A percentile compares a stretch with the other conserved stretches of the same genome.
Conservation (phyloP, 163 green algal species). For the Chloromonas sp. region DNA sequence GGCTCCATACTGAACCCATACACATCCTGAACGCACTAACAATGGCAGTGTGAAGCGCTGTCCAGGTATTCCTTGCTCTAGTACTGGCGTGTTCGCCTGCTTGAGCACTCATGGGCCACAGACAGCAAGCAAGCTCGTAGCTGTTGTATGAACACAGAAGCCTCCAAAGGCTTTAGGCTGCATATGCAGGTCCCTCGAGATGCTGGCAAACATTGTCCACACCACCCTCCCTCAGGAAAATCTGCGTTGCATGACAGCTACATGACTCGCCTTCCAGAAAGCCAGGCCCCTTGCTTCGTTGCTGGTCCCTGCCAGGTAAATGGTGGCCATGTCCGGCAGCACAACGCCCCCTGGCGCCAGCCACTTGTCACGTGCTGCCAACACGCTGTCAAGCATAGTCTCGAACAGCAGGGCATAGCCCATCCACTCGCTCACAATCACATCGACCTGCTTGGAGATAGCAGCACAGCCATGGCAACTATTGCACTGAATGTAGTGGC, state of each 20-base stretch:
- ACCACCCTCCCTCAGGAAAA: neutral
- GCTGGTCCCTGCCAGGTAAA: slow-evolving; percentile 65
- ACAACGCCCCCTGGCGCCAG: slow-evolving; percentile 78
- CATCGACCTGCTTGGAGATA: slow-evolving; percentile 60
- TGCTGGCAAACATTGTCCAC: neutral
- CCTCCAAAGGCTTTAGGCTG: neutral
- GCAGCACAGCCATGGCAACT: no score
- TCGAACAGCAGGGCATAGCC: slow-evolving; percentile 95
- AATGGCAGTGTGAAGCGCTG: neutral
- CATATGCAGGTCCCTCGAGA: neutral
- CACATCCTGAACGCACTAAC: slow-evolving; percentile 46
- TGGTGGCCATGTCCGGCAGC: slow-evolving; percentile 73
- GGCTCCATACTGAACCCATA: slow-evolving; percentile 79
- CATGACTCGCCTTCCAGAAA: slow-evolving; percentile 61
- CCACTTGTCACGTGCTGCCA: slow-evolving; percentile 57
- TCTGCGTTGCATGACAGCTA: neutral
- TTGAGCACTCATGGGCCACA: neutral
- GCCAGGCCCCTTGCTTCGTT: slow-evolving; percentile 33
- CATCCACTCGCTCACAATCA: slow-evolving; percentile 97
- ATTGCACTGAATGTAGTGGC: no score
- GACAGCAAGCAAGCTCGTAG: neutral
- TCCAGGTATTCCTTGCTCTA: neutral
- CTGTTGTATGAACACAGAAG: no score
- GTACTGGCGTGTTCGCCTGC: neutral
- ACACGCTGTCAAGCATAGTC: slow-evolving; percentile 86